Conservation (phyloP, 2,329 filamentous ascomycete genomes). For the Metarhizium brunneum region DNA sequence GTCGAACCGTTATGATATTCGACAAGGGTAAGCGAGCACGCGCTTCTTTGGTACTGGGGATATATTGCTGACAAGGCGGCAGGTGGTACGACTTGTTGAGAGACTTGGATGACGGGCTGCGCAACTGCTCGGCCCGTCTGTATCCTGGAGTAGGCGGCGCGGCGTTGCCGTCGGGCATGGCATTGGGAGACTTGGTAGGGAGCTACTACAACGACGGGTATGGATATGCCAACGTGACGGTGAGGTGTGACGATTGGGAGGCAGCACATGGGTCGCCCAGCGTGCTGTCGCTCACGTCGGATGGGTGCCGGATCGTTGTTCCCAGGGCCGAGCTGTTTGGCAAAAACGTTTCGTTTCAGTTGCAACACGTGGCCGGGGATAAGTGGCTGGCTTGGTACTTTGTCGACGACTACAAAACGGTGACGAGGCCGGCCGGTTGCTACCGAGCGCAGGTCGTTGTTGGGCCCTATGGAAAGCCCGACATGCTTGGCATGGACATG, state of each 20-base stretch:
- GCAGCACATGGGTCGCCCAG: conserved; percentile 8
- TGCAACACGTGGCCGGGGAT: conserved; percentile 12
- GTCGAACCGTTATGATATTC: conserved; percentile 8
- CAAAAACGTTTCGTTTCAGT: conserved; percentile 9
- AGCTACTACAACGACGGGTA: conserved; percentile 26
- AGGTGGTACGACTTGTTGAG: conserved; percentile 4
- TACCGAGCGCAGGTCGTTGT: conserved; percentile 7
- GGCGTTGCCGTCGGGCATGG: conserved; percentile 23
- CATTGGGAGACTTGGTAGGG: conserved; percentile 31
- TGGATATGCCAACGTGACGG: conserved; percentile 9
- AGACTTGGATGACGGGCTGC: conserved; percentile 3
- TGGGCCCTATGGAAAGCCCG: conserved; percentile 2
- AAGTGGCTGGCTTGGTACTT: conserved; percentile 14
- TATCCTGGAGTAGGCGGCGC: conserved; percentile 9
- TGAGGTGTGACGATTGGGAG: conserved; percentile 9
- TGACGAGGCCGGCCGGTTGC: conserved; percentile 8
- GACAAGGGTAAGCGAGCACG: conserved; percentile 6
- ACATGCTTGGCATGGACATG: conserved; percentile 6
- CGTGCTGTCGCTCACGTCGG: conserved; percentile 1
- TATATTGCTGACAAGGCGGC: background rate
- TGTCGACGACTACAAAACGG: conserved; percentile 10
- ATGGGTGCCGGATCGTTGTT: conserved; percentile 11
- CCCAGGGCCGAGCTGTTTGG: conserved; percentile 10
- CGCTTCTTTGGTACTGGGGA: background rate
- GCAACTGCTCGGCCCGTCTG: conserved; percentile 10